A percentile compares a stretch with the other conserved stretches of the same genome.
These are phyloP conservation scores for Trifolium subterraneum DNA, from an alignment of 306 rosid species.

Conservation along the genomic window DNA sequence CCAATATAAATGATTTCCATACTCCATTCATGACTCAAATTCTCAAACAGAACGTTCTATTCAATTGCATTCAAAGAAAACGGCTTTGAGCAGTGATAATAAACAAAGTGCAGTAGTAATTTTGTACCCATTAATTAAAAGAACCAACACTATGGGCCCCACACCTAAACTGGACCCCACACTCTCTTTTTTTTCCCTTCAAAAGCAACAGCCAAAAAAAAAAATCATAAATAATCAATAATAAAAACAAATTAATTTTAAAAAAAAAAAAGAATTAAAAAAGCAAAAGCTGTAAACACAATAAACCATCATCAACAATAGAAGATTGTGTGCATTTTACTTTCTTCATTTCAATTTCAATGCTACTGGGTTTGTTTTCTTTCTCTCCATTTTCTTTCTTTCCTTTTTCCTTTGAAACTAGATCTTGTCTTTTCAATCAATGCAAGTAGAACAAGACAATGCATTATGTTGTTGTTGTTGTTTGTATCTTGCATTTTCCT, in stretches of 20 bases:
- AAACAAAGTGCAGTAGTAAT: background rate
- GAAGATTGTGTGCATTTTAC: background rate
- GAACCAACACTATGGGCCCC: conserved; percentile 66
- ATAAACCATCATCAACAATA: conserved; percentile 13
- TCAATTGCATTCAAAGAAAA: conserved; percentile 23
- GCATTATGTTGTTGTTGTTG: background rate
- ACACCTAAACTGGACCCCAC: background rate
- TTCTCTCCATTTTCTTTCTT: background rate
- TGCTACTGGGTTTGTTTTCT: conserved; percentile 57
- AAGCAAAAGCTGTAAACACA: conserved; percentile 45
- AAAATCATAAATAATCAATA: background rate
- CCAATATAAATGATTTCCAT: too few relatives aligned
- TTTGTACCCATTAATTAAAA: conserved; percentile 51
- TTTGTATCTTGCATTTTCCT: conserved; percentile 16
- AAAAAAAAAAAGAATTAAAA: background rate
- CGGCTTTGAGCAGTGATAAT: conserved; percentile 27
- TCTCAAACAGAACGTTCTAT: too few relatives aligned
- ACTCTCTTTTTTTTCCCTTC: background rate
- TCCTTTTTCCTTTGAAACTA: background rate
- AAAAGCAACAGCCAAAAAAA: background rate
- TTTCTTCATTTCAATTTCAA: conserved; percentile 41
- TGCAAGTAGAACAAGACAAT: background rate
- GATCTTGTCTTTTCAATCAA: conserved; percentile 39
- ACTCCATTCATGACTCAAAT: too few relatives aligned
- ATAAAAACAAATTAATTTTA: background rate